Percentiles rank a stretch among this genome's conserved stretches.
These are phyloP conservation scores for Podaxis mareebaensis DNA, from an alignment of 768 basidiomycete species.

Conservation along the genomic window DNA sequence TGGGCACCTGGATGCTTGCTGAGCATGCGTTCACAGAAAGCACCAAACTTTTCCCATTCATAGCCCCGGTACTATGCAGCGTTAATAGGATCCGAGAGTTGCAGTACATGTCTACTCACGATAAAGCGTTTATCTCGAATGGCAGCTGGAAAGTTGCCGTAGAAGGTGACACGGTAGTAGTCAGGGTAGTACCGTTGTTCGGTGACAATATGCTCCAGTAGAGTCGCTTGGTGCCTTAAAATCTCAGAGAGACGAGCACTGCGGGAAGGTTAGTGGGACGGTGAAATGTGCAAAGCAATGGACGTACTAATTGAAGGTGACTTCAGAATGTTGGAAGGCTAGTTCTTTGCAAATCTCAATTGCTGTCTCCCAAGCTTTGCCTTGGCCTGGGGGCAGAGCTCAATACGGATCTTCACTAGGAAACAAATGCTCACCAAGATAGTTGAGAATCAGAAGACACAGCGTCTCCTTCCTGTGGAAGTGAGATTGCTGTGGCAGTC, in stretches of 20 bases:
- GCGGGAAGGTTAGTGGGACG: slow-evolving; percentile 15
- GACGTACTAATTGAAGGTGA: slow-evolving; percentile 88
- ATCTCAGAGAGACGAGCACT: slow-evolving; percentile 85
- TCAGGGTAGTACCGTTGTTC: slow-evolving; percentile 87
- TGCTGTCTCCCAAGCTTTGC: slow-evolving; percentile 96
- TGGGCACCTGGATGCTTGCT: slow-evolving; percentile 88
- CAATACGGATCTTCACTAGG: slow-evolving; percentile 4
- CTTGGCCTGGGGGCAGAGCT: slow-evolving; percentile 61
- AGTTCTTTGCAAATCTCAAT: slow-evolving; percentile 93
- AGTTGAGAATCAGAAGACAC: slow-evolving; percentile 89
- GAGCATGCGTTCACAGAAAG: slow-evolving; percentile 89
- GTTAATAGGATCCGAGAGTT: slow-evolving; percentile 13
- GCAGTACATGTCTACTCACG: slow-evolving; percentile 41
- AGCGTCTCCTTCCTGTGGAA: slow-evolving; percentile 95
- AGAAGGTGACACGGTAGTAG: slow-evolving; percentile 93
- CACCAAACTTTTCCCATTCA: slow-evolving; percentile 91
- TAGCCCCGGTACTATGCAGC: slow-evolving; percentile 80
- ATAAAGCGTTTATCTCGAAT: slow-evolving; percentile 90
- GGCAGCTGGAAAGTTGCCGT: slow-evolving; percentile 85
- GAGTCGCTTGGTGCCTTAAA: slow-evolving; percentile 80
- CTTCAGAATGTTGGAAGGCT: slow-evolving; percentile 81
- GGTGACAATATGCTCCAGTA: slow-evolving; percentile 83
- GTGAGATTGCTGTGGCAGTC: slow-evolving; percentile 88
- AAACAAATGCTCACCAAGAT: slow-evolving; percentile 60
- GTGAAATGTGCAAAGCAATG: slow-evolving; percentile 10